Evolutionary conservation across 2,329 filamentous ascomycete genomes (phyloP), one percentile per base, ranked within the genome.

Genomic region (Didymella arachidicola): DNA sequence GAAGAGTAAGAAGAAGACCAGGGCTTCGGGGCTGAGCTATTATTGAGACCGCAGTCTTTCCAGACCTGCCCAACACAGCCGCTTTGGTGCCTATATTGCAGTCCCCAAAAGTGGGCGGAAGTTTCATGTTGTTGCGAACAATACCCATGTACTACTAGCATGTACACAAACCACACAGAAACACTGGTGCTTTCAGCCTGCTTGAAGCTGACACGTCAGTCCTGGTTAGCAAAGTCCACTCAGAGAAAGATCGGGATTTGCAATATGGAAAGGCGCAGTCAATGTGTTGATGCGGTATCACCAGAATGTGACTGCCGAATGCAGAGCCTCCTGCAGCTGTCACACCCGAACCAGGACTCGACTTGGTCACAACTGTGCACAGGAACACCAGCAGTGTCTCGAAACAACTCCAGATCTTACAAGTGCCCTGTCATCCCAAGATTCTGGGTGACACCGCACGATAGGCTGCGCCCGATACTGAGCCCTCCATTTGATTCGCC

Each of bases 361-460:
- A 57, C 36, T 36, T 42, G 45, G 27, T 11, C 53, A 53, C 60
- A 57, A 42, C 36, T 27, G 50, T 25, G 30, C 42, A 53, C 53
- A 46, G 34, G 42, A 43, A 53, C 38, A 57, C 53, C 49, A 53
- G 60, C 51, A 65, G 62, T 69, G 62, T 67, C 63, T 57, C 49
- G 42, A 44, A 56, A 42, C 41, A 55, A 39, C 42, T 56, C 48
- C 45, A n/a, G 36, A 53, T 59, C 57, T 61, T 52, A 55, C 60
- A 53, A 50, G 39, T 62, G 61, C 81, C 64, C 87, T 76, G 83
- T 81, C 71, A 86, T 87, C 64, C 84, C 86, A 60, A 85, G 84
- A 50, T 84, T 85, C 53, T 51, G 50, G 49, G 50, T 54, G 25
- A 29, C 51, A 46, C 50, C 12, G 32, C 22, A 50, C 46, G 56